phyloP scores from a whole-genome alignment of 305 asterid genomes.

The Plantago coronopus region DNA sequence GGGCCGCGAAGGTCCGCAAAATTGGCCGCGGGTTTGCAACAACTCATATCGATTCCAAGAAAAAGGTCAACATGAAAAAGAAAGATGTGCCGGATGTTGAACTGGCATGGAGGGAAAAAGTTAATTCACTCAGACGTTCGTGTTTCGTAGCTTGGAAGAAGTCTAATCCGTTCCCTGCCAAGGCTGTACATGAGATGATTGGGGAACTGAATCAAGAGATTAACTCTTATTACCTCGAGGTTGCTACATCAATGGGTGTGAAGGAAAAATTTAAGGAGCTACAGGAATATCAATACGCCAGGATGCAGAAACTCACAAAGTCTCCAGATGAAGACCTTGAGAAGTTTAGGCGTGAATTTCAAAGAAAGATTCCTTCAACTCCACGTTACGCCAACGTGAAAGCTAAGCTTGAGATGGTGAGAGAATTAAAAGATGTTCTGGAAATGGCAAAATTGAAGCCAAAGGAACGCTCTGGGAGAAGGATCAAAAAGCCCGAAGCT shows the following conservation, averaged over 20 bases:
- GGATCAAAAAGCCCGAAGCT: too few species aligned
- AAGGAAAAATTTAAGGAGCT: slow-evolving; percentile 48
- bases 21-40: slow-evolving; percentile 58
- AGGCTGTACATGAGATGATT: slow-evolving; percentile 44
- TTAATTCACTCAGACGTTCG: slow-evolving; percentile 56
- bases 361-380: slow-evolving; percentile 50
- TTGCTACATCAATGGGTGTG: slow-evolving; percentile 64
- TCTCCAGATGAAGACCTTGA: slow-evolving; percentile 51
- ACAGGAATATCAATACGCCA: slow-evolving; percentile 44
- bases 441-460: slow-evolving; percentile 36
- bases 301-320: too few species aligned
- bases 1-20: slow-evolving; percentile 67
- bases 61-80: slow-evolving; percentile 64
- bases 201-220: slow-evolving; percentile 52
- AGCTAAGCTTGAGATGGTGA: slow-evolving; percentile 52
- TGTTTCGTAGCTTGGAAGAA: slow-evolving; percentile 45
- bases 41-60: slow-evolving; percentile 63
- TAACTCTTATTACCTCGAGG: slow-evolving; percentile 55
- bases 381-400: slow-evolving; percentile 58
- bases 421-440: slow-evolving; percentile 48
- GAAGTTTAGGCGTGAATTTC: slow-evolving; percentile 49
- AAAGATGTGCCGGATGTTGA: slow-evolving; percentile 54
- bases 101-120: slow-evolving; percentile 50
- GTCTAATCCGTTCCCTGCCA: slow-evolving; percentile 30
- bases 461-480: too few species aligned